These are phyloP conservation scores for Fusarium compactum DNA, from an alignment of 2,329 filamentous ascomycete species.

Conservation along the genomic window DNA sequence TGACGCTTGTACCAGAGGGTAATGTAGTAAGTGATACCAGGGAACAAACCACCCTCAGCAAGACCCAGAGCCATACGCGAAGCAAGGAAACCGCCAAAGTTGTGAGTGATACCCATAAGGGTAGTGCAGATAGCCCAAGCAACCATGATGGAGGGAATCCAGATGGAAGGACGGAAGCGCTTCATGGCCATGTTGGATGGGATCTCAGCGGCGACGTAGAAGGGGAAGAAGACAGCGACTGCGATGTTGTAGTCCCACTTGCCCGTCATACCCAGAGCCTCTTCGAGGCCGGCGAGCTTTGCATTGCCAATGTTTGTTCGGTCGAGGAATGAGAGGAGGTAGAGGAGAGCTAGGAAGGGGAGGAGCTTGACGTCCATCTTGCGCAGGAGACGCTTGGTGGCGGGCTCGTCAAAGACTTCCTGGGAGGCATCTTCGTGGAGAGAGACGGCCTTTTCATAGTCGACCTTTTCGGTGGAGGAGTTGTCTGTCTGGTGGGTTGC, in stretches of 20 bases:
- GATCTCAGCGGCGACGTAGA: constrained; percentile 62
- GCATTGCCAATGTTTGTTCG: constrained; percentile 66
- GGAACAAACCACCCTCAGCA: constrained; percentile 70
- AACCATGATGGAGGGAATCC: constrained; percentile 62
- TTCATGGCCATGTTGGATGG: constrained; percentile 67
- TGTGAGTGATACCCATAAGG: constrained; percentile 61
- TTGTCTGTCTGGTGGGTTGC: constrained; percentile 32
- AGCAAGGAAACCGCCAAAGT: constrained; percentile 62
- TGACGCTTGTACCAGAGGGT: constrained; percentile 70
- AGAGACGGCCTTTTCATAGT: constrained; percentile 46
- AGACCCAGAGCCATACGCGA: constrained; percentile 62
- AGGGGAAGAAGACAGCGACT: constrained; percentile 65
- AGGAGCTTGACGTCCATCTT: constrained; percentile 68
- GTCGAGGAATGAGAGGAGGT: constrained; percentile 66
- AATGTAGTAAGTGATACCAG: constrained; percentile 71
- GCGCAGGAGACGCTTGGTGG: constrained; percentile 64
- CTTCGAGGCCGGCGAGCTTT: constrained; percentile 65
- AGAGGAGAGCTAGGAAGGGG: constrained; percentile 70
- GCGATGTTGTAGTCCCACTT: constrained; percentile 55
- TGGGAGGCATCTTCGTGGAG: constrained; percentile 42
- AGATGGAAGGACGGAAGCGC: constrained; percentile 59
- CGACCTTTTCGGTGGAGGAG: constrained; percentile 47
- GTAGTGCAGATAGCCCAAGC: constrained; percentile 59
- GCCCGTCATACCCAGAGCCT: constrained; percentile 49
- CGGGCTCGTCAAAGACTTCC: constrained; percentile 49